Evolutionary conservation across 2,329 filamentous ascomycete genomes (phyloP), one percentile per base, ranked within the genome.

Genomic region (Stemphylium vesicarium): DNA sequence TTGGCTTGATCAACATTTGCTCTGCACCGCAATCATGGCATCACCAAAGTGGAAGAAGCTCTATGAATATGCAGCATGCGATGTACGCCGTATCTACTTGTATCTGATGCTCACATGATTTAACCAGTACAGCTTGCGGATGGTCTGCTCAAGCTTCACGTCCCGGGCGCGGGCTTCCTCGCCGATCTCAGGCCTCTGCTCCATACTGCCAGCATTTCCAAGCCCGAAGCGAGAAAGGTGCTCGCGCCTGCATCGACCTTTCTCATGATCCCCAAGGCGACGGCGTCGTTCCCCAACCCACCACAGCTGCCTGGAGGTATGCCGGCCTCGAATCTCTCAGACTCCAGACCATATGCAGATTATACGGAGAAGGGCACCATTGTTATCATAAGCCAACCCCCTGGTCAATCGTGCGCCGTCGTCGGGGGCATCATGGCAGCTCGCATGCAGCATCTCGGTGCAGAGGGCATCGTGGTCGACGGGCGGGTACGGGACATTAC

Each of bases 391-490:
- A 83, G 85, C 57, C 88, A 92, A 65, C 87, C 88, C 0, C 66
- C 78, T 0, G 81, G 79, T 0, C 88, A 91, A 70, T 81, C 81
- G 46, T 91, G 89, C 73, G 89, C 89, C 5, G 82, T 90, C 7
- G 82, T 90, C 5, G 90, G 90, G n/a, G 89, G 89, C 15, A 90
- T 92, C 60, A 89, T 92, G 83, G 89, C 88, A 4, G 78, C 84
- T 26, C 80, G 89, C 16, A 89, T 92, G 82, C 85, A 86, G 65
- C 71, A 82, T 12, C 79, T 87, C 10, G 83, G 84, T 12, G 84
- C 84, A 15, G 79, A 80, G 61, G 88, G 82, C 2, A 81, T 88
- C 10, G 76, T 92, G n/a, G 86, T 91, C 7, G 82, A 85, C 62
- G 89, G 89, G 1, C 78, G 89, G 35, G 84, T 88, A 5, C 80